Percentiles rank a stretch among this genome's conserved stretches.
Evolutionary conservation across 257 asterid species (phyloP).

Genomic region (Osmanthus fragrans): DNA sequence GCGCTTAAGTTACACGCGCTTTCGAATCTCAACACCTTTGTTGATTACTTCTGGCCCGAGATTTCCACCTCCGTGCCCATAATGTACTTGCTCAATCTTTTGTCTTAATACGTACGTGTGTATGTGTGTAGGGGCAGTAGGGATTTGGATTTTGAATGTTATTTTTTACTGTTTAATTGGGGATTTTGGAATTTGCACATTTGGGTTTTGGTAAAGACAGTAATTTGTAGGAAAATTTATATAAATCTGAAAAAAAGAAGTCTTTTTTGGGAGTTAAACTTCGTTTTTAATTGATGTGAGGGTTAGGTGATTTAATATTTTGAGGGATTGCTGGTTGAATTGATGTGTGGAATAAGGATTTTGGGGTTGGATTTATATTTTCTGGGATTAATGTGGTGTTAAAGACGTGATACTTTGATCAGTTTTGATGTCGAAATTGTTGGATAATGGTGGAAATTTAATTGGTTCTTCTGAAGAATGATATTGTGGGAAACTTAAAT

Average conservation of each 20-base stretch:
- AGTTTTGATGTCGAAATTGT: background rate
- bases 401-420: background rate
- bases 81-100: constrained; percentile 44
- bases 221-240: background rate
- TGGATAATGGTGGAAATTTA: background rate
- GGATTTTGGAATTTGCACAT: background rate
- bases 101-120: background rate
- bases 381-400: background rate
- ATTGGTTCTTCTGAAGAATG: background rate
- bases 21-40: constrained; percentile 71
- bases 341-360: background rate
- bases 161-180: background rate
- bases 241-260: background rate
- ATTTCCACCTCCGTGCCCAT: constrained; percentile 81
- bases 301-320: background rate
- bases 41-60: constrained; percentile 90
- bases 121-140: background rate
- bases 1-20: constrained; percentile 83
- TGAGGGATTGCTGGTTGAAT: background rate
- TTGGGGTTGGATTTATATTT: constrained; percentile 8
- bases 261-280: background rate
- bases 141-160: constrained; percentile 1
- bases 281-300: background rate
- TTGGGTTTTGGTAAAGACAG: background rate
- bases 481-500: background rate